phyloP scores from a whole-genome alignment of 2,329 filamentous ascomycete genomes.

The Coniella vitis region DNA sequence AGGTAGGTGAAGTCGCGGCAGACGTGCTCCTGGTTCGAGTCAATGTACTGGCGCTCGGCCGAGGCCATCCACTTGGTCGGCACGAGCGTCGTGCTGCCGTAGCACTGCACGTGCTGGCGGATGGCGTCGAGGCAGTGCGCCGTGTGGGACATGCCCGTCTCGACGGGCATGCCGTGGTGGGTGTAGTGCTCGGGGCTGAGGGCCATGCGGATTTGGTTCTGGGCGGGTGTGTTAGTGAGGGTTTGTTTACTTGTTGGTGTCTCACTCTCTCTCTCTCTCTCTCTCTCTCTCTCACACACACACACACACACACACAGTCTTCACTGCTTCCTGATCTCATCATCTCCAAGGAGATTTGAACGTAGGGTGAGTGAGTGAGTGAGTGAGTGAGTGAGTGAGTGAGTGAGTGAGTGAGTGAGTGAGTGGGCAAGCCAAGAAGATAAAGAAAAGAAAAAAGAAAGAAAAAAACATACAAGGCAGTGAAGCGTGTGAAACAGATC shows the following conservation, averaged over 20 bases:
- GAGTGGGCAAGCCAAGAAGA: no score
- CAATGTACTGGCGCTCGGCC: conserved; percentile 18
- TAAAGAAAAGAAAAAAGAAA: background rate
- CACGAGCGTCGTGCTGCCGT: conserved; percentile 19
- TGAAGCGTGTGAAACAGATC: conserved; percentile 20
- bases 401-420: no score
- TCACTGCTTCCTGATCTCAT: no score
- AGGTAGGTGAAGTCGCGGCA: conserved; percentile 18
- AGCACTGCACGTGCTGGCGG: conserved; percentile 20
- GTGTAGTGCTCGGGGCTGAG: conserved; percentile 16
- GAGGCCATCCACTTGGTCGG: conserved; percentile 16
- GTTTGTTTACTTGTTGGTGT: no score
- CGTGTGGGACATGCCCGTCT: conserved; percentile 10
- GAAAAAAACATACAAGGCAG: conserved; percentile 12
- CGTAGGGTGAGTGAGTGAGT: no score
- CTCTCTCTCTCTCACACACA: no score
- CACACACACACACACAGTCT: no score
- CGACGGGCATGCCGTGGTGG: conserved; percentile 3
- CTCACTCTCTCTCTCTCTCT: background rate
- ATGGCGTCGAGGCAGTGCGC: conserved; percentile 20
- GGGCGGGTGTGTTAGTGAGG: background rate
- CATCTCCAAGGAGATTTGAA: no score
- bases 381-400: no score
- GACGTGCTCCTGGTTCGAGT: conserved; percentile 20
- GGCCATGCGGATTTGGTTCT: conserved; percentile 18